phyloP scores from a whole-genome alignment of 495 filamentous ascomycete genomes.

The Penicillium riverlandense region DNA sequence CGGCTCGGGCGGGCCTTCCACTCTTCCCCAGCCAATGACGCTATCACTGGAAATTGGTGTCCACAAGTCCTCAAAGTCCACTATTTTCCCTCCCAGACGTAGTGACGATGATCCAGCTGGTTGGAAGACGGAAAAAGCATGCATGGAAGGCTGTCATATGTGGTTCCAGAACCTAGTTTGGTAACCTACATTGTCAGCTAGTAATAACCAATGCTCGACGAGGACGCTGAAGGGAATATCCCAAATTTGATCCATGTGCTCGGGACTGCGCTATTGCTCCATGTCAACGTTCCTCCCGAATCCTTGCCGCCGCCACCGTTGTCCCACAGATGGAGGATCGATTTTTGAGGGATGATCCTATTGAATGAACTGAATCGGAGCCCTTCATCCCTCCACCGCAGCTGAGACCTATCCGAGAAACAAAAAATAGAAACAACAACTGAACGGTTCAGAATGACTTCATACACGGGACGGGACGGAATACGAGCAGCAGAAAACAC shows the following conservation, averaged over 20 bases:
- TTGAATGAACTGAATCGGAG: no score
- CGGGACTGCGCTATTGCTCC: background rate
- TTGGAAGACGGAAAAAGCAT: slow-evolving; percentile 8
- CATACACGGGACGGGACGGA: no score
- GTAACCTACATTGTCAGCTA: no score
- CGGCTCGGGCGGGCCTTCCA: slow-evolving; percentile 6
- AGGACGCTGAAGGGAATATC: background rate
- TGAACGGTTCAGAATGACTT: no score
- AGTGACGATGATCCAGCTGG: background rate
- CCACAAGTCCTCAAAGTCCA: background rate
- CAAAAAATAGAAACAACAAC: no score
- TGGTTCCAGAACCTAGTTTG: slow-evolving; percentile 13
- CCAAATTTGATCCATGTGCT: slow-evolving; percentile 1
- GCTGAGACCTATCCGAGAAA: slow-evolving; percentile 2
- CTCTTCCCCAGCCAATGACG: slow-evolving; percentile 13
- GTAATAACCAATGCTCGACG: no score
- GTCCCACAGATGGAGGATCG: slow-evolving; percentile 6
- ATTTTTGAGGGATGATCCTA: background rate
- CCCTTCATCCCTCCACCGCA: slow-evolving; percentile 1
- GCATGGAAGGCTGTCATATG: slow-evolving; percentile 26
- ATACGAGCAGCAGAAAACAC: no score
- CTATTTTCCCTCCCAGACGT: slow-evolving; percentile 1
- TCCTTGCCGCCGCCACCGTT: slow-evolving; percentile 11
- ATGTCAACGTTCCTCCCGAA: background rate
- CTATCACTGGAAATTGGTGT: background rate